These are phyloP conservation scores for Hyphopichia homilentoma DNA, from an alignment of 805 yeast species.

Conservation along the genomic window DNA sequence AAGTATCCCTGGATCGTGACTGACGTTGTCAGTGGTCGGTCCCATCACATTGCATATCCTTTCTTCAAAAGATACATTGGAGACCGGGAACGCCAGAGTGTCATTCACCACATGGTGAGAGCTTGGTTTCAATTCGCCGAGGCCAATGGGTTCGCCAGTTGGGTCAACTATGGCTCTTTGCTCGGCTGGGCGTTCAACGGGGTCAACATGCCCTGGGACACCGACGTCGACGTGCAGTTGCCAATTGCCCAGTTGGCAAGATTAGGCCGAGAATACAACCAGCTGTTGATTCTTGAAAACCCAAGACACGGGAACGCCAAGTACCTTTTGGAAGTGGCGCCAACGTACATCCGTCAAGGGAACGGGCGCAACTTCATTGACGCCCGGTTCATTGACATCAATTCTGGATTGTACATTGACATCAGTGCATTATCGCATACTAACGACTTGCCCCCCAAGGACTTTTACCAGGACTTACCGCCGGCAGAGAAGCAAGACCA, in stretches of 20 bases:
- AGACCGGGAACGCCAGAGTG: slow-evolving; percentile 32
- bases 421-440: slow-evolving; percentile 36
- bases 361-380: slow-evolving; percentile 40
- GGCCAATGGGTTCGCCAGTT: slow-evolving; percentile 21
- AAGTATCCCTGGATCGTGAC: slow-evolving; percentile 39
- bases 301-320: slow-evolving; percentile 29
- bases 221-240: slow-evolving; percentile 27
- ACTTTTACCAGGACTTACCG: slow-evolving; percentile 5
- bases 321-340: slow-evolving; percentile 21
- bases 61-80: slow-evolving; percentile 34
- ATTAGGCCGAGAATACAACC: slow-evolving; percentile 21
- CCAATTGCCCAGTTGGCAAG: slow-evolving; percentile 20
- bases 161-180: slow-evolving; percentile 27
- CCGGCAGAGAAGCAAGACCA: slow-evolving; percentile 1
- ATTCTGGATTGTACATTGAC: slow-evolving; percentile 42
- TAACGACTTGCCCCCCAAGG: slow-evolving; percentile 16
- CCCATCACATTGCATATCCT: slow-evolving; percentile 29
- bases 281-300: slow-evolving; percentile 21
- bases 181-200: slow-evolving; percentile 31
- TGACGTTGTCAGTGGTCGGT: slow-evolving; percentile 31
- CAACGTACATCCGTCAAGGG: slow-evolving; percentile 30
- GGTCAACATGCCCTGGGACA: slow-evolving; percentile 30
- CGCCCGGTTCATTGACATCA: slow-evolving; percentile 34
- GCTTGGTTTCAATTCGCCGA: slow-evolving; percentile 37
- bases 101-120: slow-evolving; percentile 34